phyloP scores from a whole-genome alignment of 2,329 filamentous ascomycete genomes.

The Sporothrix pseudoabietina region DNA sequence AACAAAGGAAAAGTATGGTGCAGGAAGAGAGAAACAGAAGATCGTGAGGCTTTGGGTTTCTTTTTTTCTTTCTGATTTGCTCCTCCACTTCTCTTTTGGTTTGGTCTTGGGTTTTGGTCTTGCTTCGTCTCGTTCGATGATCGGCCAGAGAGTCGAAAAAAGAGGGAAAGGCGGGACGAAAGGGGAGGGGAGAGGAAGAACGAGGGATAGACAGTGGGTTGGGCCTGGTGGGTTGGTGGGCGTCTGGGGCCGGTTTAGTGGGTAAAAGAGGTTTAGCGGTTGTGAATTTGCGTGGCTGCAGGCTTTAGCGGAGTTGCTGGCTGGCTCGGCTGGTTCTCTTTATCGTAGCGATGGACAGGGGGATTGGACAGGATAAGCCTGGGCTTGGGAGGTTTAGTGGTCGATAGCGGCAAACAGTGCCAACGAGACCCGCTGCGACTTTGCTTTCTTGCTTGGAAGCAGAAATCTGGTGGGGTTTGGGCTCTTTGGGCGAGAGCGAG shows the following conservation, averaged over 20 bases:
- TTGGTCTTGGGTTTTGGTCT: background rate
- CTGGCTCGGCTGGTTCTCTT: background rate
- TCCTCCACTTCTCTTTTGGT: background rate
- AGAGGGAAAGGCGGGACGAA: conserved; percentile 12
- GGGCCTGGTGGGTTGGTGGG: conserved; percentile 3
- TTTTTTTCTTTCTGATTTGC: background rate
- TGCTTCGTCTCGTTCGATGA: background rate
- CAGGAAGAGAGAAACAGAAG: background rate
- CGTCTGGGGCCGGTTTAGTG: conserved; percentile 10
- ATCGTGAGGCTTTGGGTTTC: conserved; percentile 4
- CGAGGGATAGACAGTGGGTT: background rate
- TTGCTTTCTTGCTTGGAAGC: background rate
- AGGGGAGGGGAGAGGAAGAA: background rate
- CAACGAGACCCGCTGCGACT: background rate
- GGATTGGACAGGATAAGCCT: conserved; percentile 12
- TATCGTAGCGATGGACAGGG: conserved; percentile 7
- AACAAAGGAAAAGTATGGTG: background rate
- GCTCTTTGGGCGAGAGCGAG: background rate
- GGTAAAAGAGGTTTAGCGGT: conserved; percentile 3
- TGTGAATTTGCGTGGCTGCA: background rate
- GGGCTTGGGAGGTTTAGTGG: background rate
- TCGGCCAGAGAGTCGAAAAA: conserved; percentile 14
- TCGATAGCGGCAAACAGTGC: background rate
- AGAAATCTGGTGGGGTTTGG: background rate
- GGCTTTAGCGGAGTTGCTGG: background rate